Evolutionary conservation across 352 stramenopile species (phyloP), one percentile per base, ranked within the genome.

Genomic region (Synura sp.): DNA sequence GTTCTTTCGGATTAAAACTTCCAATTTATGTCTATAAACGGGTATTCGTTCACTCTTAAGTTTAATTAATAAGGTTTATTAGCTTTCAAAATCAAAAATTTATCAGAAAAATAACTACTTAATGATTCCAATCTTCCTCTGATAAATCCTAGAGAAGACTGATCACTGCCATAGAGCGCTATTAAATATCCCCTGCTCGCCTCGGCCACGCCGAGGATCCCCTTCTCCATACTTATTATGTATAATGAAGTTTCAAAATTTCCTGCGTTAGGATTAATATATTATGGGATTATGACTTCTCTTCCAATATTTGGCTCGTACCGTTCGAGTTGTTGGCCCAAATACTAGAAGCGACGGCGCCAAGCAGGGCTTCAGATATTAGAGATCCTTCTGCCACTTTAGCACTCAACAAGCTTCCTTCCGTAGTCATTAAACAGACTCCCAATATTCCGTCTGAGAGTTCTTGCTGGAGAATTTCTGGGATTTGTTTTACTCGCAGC

Each of bases 401-500:
- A 31, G 59, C 34, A 38, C 29, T 22, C 4, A 73, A n/a, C 4
- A 73, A 1, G 38, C 31, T 75, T 69, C 44, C 35, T 15, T 44
- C 44, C 41, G 29, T 17, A 1, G 33, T 77, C 74, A 42, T 57
- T 27, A 75, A 80, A 15, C n/a, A 80, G 19, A 32, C 4, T 27
- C 75, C 55, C 17, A 22, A 35, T 29, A 80, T 80, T 42, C 78
- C 71, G 17, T 55, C 70, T 49, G 70, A 36, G 5, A 79, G 42
- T n/a, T 4, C 42, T 14, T 32, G 15, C 12, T 42, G 14, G 7
- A 73, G 29, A 22, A 73, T 42, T 36, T 73, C 59, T 38, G 29
- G 59, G 12, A 73, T 14, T 38, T 35, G 5, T 73, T 42, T 34
- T 14, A 31, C 59, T 27, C 5, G 5, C 9, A 73, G 14, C 59